These are phyloP conservation scores for Coemansia sp. DNA, from an alignment of 192 early-diverging fungal species.

Conservation along the genomic window DNA sequence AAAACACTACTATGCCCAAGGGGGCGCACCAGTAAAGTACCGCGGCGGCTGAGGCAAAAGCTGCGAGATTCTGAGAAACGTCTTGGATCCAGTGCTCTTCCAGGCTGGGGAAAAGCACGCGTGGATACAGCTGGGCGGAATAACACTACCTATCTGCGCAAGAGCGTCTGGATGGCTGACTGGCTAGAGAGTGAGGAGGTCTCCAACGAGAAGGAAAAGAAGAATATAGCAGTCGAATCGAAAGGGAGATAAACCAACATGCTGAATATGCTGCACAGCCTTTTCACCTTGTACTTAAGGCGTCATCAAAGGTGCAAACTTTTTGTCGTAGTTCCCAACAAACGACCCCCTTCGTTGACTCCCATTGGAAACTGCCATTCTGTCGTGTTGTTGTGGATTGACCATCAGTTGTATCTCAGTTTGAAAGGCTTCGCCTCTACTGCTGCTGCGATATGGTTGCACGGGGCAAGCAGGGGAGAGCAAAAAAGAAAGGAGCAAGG, in stretches of 20 bases:
- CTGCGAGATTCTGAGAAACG: constrained; percentile 18
- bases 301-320: background rate
- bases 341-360: background rate
- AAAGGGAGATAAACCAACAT: no score
- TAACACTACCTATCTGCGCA: no score
- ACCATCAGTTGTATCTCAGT: background rate
- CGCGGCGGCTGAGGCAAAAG: constrained; percentile 24
- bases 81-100: constrained; percentile 23
- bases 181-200: no score
- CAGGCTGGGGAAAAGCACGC: constrained; percentile 28
- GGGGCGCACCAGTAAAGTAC: constrained; percentile 39
- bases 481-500: no score
- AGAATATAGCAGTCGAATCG: no score
- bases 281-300: background rate
- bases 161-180: no score
- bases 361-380: background rate
- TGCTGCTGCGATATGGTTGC: background rate
- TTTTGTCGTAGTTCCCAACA: background rate
- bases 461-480: no score
- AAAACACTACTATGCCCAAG: constrained; percentile 23
- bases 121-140: background rate
- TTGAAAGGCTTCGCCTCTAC: no score
- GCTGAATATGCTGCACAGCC: no score
- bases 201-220: no score
- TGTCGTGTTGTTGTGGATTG: background rate